Evolutionary conservation across 768 basidiomycete genomes (phyloP).

Genomic region (Boletus insuetus): DNA sequence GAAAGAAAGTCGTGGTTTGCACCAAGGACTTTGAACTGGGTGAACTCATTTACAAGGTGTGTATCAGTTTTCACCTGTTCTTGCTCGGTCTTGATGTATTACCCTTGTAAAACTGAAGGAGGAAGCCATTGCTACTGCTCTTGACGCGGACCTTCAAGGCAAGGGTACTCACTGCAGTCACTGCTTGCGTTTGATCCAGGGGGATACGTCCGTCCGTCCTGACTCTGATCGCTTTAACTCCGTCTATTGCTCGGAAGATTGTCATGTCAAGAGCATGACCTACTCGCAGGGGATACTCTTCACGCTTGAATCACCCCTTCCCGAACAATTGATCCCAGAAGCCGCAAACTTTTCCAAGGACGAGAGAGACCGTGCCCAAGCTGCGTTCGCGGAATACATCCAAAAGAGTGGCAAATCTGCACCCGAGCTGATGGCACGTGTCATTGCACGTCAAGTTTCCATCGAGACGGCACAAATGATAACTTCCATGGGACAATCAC

Average conservation of each 20-base stretch:
- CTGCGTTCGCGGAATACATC: constrained; percentile 53
- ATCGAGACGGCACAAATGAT: constrained; percentile 60
- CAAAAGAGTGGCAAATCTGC: constrained; percentile 44
- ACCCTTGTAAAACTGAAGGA: constrained; percentile 47
- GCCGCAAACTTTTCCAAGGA: constrained; percentile 34
- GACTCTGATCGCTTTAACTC: constrained; percentile 53
- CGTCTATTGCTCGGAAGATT: constrained; percentile 72
- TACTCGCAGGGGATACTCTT: constrained; percentile 73
- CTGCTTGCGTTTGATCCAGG: constrained; percentile 61
- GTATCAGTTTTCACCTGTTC: background rate
- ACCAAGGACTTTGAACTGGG: constrained; percentile 67
- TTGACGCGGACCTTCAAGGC: constrained; percentile 69
- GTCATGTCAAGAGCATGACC: constrained; percentile 50
- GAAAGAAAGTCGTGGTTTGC: constrained; percentile 56
- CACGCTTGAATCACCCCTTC: constrained; percentile 60
- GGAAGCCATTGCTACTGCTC: constrained; percentile 63
- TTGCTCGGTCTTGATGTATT: constrained; percentile 2
- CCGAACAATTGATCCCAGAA: constrained; percentile 38
- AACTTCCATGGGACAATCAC: constrained; percentile 18
- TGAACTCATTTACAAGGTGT: constrained; percentile 75
- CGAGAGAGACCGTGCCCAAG: constrained; percentile 57
- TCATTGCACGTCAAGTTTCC: constrained; percentile 70
- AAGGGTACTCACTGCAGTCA: constrained; percentile 70
- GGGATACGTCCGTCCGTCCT: constrained; percentile 42
- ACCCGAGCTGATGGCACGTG: constrained; percentile 63